Base-by-base conservation (phyloP, 257 asterid species). In the Solanum ahanhuiri region DNA sequence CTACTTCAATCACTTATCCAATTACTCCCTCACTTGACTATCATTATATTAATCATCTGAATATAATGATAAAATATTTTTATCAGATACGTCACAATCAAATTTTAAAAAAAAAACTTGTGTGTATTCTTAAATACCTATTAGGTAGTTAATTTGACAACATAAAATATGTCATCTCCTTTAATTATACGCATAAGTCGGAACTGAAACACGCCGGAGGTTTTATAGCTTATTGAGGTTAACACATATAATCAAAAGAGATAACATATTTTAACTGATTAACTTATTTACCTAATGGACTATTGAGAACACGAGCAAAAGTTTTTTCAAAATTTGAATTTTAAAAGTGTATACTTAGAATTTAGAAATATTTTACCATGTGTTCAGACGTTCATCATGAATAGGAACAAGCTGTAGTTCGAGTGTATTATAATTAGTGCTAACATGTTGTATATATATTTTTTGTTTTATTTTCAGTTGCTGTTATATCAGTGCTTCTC, bases 401-500 rank as follows among this genome's bases (percentile, higher is more conserved):
- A 51, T 0, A 0, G 0, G 3, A 51, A 51, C 9, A 51, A 5
- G 60, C 0, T 0, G 3, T 51, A 51, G 3, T 51, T 51, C 20
- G 23, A 54, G 63, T 17, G 63, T 54, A 18, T 18, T 58, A 58
- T 58, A 20, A n/a, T 43, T 1, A 9, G 30, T 15, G 6, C 28
- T 30, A 45, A 60, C n/a, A n/a, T n/a, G n/a, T 48, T 12, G 3
- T 23, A 5, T 23, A 5, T 34, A 6, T n/a, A 9, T 34, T 34
- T 23, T 30, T 69, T 7, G 57, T 69, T 7, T 54, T 8, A 88
- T 54, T 60, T 20, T 58, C 94, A 94, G 97, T 93, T 41, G 77
- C 90, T 20, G 81, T 22, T 6, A 93, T 92, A 14, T 87, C 90
- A 15, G 43, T 90, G 41, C 31, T 83, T 35, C 89, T 94, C 30